Evolutionary conservation across 768 basidiomycete species (phyloP), one percentile per base, ranked within the genome.

Genomic region (Hortiboletus flavorubellus): DNA sequence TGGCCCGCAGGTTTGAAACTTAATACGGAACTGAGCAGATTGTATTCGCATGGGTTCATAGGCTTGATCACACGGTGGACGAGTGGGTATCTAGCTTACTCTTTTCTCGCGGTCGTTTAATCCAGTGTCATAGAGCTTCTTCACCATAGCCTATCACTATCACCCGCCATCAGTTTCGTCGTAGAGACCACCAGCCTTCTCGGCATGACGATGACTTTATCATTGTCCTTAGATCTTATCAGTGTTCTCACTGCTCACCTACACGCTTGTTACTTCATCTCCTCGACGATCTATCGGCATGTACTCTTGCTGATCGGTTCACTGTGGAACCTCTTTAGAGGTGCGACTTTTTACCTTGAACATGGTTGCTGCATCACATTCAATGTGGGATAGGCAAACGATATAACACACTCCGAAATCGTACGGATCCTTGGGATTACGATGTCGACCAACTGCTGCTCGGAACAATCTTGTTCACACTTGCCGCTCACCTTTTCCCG

Each of bases 1-100:
- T 98, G 96, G 96, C 96, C 96, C 0, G 93, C 87, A 2, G 96
- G 97, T 1, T 74, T 99, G 39, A 99, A 99, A 71, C 84, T 99
- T 49, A 98, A 98, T 65, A 91, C 92, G 0, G 91, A 98, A 62
- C 79, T 99, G n/a, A 91, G 92, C 61, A 76, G 78, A 26, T 89
- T 97, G 67, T 89, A 92, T 64, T 83, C 86, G n/a, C 79, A 84
- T 54, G 78, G 81, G 0, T 86, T 97, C 47, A 75, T 86, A 3
- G 79, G 78, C 26, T 58, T 91, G 14, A 80, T 91, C 15, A 76
- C 76, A 1, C 62, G 80, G 3, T 98, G 93, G 92, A 83, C 79
- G 6, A 72, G 94, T 94, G 54, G 45, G 88, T 77, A 23, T 40
- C 15, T 9, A n/a, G 15, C 21, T 33, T 37, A 2, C 23, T 39